Percentiles rank a stretch among this genome's conserved stretches.
Evolutionary conservation across 306 rosid species (phyloP).

Genomic region (Oxytropis ochrocephala): DNA sequence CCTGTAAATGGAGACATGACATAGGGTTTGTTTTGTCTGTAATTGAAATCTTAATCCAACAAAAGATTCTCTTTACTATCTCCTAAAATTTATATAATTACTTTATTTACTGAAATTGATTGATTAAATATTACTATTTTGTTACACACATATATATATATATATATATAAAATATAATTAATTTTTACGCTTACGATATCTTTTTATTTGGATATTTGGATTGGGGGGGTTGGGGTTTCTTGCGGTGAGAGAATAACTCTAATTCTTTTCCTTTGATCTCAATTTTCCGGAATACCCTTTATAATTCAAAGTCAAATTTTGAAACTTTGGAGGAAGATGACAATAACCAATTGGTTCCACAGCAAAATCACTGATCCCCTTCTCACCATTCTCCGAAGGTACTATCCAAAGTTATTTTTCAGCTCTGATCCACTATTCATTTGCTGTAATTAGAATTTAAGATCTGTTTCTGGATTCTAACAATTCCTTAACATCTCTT

Average conservation of each 20-base stretch:
- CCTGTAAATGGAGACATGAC: too few species aligned
- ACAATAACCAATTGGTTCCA: slow-evolving; percentile 52
- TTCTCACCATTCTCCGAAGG: slow-evolving; percentile 65
- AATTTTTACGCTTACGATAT: not conserved
- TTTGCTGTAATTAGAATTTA: not conserved
- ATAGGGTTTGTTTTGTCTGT: too few species aligned
- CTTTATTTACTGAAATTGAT: too few species aligned
- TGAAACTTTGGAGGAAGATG: slow-evolving; percentile 12
- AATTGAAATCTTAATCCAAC: not conserved
- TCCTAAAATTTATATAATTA: too few species aligned
- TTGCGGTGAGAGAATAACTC: slow-evolving; percentile 8
- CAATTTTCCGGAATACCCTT: not conserved
- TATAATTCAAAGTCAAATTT: not conserved
- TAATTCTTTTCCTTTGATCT: slow-evolving; percentile 16
- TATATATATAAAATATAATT: too few species aligned
- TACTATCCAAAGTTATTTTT: slow-evolving; percentile 8
- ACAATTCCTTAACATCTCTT: not conserved
- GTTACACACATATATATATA: too few species aligned
- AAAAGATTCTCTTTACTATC: too few species aligned
- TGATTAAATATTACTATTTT: too few species aligned
- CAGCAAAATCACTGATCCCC: slow-evolving; percentile 62
- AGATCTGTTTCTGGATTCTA: slow-evolving; percentile 4
- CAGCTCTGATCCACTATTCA: not conserved
- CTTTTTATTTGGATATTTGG: not conserved
- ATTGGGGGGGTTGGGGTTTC: slow-evolving; percentile 12